A percentile compares a stretch with the other conserved stretches of the same genome.
These are phyloP conservation scores for Acrodontium crateriforme DNA, from an alignment of 2,329 filamentous ascomycete genomes.

Conservation along the genomic window DNA sequence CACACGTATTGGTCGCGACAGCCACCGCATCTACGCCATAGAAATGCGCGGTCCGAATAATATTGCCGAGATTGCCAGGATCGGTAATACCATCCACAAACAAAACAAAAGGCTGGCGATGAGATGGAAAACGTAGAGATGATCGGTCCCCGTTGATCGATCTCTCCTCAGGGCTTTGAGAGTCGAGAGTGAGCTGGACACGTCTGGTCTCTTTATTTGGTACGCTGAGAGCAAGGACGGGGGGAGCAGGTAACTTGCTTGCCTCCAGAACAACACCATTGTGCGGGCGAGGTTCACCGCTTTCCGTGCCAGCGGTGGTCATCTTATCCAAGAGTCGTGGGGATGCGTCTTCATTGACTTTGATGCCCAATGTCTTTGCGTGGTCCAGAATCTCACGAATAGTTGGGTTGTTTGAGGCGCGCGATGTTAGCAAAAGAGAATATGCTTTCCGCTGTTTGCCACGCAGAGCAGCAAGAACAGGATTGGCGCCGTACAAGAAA, in stretches of 20 bases:
- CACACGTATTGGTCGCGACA: slow-evolving; percentile 57
- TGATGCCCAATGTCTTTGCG: slow-evolving; percentile 31
- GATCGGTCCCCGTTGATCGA: slow-evolving; percentile 54
- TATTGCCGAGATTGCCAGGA: slow-evolving; percentile 78
- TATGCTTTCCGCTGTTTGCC: slow-evolving; percentile 60
- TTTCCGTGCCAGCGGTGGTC: too few relatives aligned
- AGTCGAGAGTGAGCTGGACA: slow-evolving; percentile 47
- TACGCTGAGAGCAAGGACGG: slow-evolving; percentile 19
- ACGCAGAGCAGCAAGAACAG: slow-evolving; percentile 66
- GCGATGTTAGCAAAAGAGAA: slow-evolving; percentile 54
- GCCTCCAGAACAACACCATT: slow-evolving; percentile 82
- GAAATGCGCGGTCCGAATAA: slow-evolving; percentile 78
- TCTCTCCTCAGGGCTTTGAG: slow-evolving; percentile 57
- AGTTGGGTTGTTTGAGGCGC: background rate
- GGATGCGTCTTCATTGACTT: slow-evolving; percentile 39
- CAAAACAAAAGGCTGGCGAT: slow-evolving; percentile 54
- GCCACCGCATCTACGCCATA: slow-evolving; percentile 77
- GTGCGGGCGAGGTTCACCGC: slow-evolving; percentile 68
- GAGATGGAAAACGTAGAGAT: slow-evolving; percentile 33
- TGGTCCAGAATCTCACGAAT: slow-evolving; percentile 7
- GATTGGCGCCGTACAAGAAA: slow-evolving; percentile 75
- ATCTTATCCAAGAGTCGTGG: slow-evolving; percentile 54
- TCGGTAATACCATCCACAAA: slow-evolving; percentile 63
- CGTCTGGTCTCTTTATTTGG: slow-evolving; percentile 24
- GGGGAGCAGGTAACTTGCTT: slow-evolving; percentile 57